Evolutionary conservation across 2,329 filamentous ascomycete genomes (phyloP), one percentile per base, ranked within the genome.

Genomic region (Fusarium newnesense): DNA sequence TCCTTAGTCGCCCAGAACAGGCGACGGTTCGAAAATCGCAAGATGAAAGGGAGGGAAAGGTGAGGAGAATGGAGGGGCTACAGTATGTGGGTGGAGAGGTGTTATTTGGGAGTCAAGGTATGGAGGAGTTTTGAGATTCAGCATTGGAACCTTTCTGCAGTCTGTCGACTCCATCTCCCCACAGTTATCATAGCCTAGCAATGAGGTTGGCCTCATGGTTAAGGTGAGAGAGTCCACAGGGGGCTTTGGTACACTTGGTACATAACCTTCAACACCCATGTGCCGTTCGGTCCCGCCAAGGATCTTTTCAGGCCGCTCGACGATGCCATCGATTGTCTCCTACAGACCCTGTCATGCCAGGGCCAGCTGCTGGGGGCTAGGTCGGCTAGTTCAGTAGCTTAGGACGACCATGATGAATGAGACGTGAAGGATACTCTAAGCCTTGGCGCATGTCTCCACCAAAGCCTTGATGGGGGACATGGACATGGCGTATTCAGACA

Each of bases 81-180:
- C 49, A 52, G 49, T 52, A 67, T 72, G 75, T 68, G 76, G 74
- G 76, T 77, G 76, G 76, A 72, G 71, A 77, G 74, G 77, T 81
- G 76, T 80, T 80, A 78, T 80, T 79, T 80, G 75, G 71, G 70
- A 75, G 67, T 53, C 67, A 71, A 74, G 75, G 75, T 72, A 69
- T 72, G 75, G 69, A 75, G 68, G 75, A 75, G 59, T 65, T 65
- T 46, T 70, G 64, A 77, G 75, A 76, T 75, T 65, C 75, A 75
- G 67, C 67, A 69, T 58, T 76, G 64, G 68, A 67, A 69, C 64
- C 68, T 60, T 70, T 72, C 60, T 74, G 56, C 42, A 67, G 61
- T 53, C 67, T 61, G 71, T 78, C 68, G 74, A 72, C 65, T 72
- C 75, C 73, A 74, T 72, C 76, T 77, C 76, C 68, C 76, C 76